Base-by-base conservation (phyloP, 176 grass and related monocot species). In the Ensete glaucum region DNA sequence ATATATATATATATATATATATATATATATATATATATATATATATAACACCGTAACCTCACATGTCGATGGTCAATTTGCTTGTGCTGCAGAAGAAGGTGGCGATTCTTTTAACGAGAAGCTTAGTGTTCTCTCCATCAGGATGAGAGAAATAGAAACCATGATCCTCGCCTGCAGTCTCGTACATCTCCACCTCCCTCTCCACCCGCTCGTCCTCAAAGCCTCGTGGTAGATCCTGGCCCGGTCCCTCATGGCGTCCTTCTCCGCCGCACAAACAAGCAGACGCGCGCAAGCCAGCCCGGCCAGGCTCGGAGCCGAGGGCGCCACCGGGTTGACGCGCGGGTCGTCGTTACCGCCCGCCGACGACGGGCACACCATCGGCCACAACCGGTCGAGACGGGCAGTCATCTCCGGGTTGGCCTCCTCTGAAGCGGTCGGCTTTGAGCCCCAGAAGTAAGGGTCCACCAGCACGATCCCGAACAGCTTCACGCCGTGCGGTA, bases 141-240 rank as follows among this genome's bases (percentile, higher is more conserved):
- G 67, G 67, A 49, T 49, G 29, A 20, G 48, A 8, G 3, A 69
- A 49, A 50, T 69, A 91, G 81, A 86, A 96, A 56, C 83, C 87
- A 72, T 96, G 88, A 0, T 72, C 79, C 50, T 85, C 83, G 13
- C 88, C 91, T 58, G 81, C 67, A 0, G 88, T 88, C 8, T 78
- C 73, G 54, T 80, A 88, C 11, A 96, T 75, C n/a, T 63, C 63
- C 23, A 81, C 78, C 63, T 71, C 11, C 91, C 91, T 1, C 9
- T 1, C 85, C 91, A 96, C 8, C 74, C 85, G 74, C 88, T 96
- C 26, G 27, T 80, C 58, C 84, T 84, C 62, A 96, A 69, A 52
- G 76, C 83, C 75, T 83, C 79, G n/a, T 90, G 70, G 85, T 85
- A 96, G 7, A 73, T 88, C 64, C 83, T 75, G 62, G 88, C 88